Evolutionary conservation across 2,329 filamentous ascomycete genomes (phyloP), one percentile per base, ranked within the genome.

Genomic region (Talaromyces sp.): DNA sequence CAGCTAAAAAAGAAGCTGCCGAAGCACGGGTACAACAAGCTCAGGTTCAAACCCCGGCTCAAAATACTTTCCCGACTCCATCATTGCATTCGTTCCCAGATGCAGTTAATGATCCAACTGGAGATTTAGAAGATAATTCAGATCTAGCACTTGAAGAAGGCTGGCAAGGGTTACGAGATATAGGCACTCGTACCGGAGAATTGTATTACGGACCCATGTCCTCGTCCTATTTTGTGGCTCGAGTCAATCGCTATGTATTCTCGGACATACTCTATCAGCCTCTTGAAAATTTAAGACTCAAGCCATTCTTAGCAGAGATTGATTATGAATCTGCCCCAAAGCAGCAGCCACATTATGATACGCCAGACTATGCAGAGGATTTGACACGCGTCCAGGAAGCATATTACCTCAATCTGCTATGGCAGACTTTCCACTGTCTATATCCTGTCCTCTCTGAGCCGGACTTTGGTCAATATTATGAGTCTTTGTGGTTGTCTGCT

Each of bases 351-450:
- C n/a, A 56, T 45, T 62, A 31, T 22, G 43, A 65, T 8, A 64
- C 67, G 31, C 67, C 68, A 39, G 52, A 68, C 33, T 37, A 64
- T 4, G 39, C 58, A 11, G 70, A 72, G 10, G 74, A 75, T 48
- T 69, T 83, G 47, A 77, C 74, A 5, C 73, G 74, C 10, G 69
- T 71, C 1, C 78, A 84, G 68, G 82, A 84, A 70, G 79, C 83
- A 64, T 79, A 78, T 57, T 79, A 83, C 31, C 70, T 84, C 6
- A 75, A 76, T 37, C 68, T 83, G 0, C 83, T 81, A 66, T 84
- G 82, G 82, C 75, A 81, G 61, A 75, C 78, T 0, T 82, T 79
- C 65, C 79, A 84, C 62, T 75, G 72, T 13, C 64, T 78, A 3
- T 74, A 75, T 45, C 79, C 79, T 1, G 76, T 84, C 3, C 63